Conservation (phyloP, 495 filamentous ascomycete genomes). For the Oleoguttula mirabilis region DNA sequence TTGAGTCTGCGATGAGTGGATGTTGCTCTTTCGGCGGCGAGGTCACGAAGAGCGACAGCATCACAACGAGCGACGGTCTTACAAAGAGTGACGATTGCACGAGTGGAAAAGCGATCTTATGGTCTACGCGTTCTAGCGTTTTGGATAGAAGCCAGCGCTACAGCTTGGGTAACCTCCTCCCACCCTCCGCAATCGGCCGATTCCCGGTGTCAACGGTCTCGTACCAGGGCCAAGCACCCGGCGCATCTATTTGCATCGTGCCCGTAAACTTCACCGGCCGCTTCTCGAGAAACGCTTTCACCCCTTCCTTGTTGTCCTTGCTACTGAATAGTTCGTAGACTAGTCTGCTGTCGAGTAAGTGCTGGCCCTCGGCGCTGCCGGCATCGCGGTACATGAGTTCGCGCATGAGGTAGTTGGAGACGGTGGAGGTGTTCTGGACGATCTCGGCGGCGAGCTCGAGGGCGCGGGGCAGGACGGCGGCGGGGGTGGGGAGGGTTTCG, state of each 20-base stretch:
- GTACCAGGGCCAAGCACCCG: slow-evolving; percentile 40
- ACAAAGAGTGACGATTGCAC: background rate
- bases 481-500: slow-evolving; percentile 38
- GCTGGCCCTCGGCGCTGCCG: slow-evolving; percentile 43
- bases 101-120: background rate
- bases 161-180: slow-evolving; percentile 22
- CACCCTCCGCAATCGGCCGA: slow-evolving; percentile 19
- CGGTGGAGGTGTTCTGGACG: slow-evolving; percentile 43
- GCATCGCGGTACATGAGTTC: slow-evolving; percentile 49
- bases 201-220: slow-evolving; percentile 24
- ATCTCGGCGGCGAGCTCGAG: slow-evolving; percentile 48
- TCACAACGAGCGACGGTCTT: background rate
- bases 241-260: slow-evolving; percentile 36
- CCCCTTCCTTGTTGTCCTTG: slow-evolving; percentile 33
- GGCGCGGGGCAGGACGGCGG: slow-evolving; percentile 43
- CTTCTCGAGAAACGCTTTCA: slow-evolving; percentile 30
- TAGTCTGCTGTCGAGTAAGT: slow-evolving; percentile 46
- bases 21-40: no score
- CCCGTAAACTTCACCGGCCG: slow-evolving; percentile 41
- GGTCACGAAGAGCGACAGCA: no score
- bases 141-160: no score
- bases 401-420: slow-evolving; percentile 43
- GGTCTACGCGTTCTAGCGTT: background rate
- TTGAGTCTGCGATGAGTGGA: no score
- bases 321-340: slow-evolving; percentile 43